Percentiles rank a stretch among this genome's conserved stretches.
Evolutionary conservation across 129 eudicot genomes (phyloP).

Genomic region (Ambrosia trifida): DNA sequence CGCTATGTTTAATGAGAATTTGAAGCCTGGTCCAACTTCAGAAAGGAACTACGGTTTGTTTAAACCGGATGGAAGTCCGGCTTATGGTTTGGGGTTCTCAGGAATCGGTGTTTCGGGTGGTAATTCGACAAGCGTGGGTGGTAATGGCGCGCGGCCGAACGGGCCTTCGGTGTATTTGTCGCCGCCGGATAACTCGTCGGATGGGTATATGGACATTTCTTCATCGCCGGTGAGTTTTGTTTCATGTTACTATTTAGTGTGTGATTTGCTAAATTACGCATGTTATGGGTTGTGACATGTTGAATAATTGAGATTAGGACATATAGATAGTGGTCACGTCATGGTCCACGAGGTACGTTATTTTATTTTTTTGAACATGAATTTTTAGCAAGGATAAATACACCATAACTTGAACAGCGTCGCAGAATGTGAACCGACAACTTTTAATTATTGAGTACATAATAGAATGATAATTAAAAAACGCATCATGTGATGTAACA

Average conservation of each 20-base stretch:
- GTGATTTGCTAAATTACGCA: constrained; percentile 11
- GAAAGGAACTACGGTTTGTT: constrained; percentile 87
- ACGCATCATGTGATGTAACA: constrained; percentile 14
- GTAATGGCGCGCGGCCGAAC: constrained; percentile 4
- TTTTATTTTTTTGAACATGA: not conserved
- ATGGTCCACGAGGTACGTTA: constrained; percentile 14
- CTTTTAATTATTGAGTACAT: no score
- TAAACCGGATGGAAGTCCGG: constrained; percentile 82
- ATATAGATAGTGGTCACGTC: constrained; percentile 1
- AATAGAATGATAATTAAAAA: no score
- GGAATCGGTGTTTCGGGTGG: constrained; percentile 36
- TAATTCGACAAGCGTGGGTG: constrained; percentile 17
- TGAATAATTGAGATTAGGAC: not conserved
- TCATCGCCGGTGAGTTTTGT: constrained; percentile 58
- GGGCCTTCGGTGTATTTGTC: constrained; percentile 29
- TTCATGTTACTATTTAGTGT: not conserved
- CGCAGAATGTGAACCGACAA: no score
- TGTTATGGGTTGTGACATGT: not conserved
- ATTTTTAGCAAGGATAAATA: no score
- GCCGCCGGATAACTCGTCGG: constrained; percentile 48
- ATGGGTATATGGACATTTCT: constrained; percentile 71
- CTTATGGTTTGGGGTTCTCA: constrained; percentile 55
- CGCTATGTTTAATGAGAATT: constrained; percentile 82
- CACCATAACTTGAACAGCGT: no score
- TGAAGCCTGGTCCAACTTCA: constrained; percentile 89